These are phyloP conservation scores for Meredithiella fracta DNA, from an alignment of 2,329 filamentous ascomycete genomes.

Conservation along the genomic window DNA sequence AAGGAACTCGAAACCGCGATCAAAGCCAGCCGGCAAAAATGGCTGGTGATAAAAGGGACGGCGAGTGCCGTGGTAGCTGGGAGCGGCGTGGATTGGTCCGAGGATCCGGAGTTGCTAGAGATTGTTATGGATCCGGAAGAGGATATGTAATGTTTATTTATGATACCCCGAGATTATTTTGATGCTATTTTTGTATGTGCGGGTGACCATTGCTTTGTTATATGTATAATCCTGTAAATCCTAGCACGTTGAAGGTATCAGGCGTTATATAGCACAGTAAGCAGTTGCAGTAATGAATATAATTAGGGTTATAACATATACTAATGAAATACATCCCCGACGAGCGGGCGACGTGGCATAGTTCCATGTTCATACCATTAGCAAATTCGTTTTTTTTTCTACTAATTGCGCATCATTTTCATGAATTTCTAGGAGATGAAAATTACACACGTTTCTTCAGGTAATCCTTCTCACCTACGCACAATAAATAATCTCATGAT, in stretches of 20 bases:
- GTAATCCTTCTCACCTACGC: not conserved
- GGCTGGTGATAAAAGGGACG: conserved; percentile 61
- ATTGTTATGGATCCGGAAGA: conserved; percentile 54
- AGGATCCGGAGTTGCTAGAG: conserved; percentile 47
- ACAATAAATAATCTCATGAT: not conserved
- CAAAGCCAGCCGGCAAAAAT: conserved; percentile 46
- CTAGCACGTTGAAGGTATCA: too few relatives aligned
- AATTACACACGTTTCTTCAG: too few relatives aligned
- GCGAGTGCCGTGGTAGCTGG: conserved; percentile 64
- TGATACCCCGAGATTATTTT: not conserved
- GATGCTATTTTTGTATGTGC: too few relatives aligned
- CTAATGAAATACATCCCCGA: not conserved
- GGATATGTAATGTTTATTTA: conserved; percentile 18
- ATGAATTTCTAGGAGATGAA: too few relatives aligned
- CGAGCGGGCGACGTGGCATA: too few relatives aligned
- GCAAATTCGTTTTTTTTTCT: too few relatives aligned
- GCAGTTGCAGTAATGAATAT: too few relatives aligned
- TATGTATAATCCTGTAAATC: too few relatives aligned
- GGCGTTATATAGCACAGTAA: too few relatives aligned
- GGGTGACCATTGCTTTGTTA: too few relatives aligned
- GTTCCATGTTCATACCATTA: too few relatives aligned
- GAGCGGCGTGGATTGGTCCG: conserved; percentile 69
- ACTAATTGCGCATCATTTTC: too few relatives aligned
- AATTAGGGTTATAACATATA: not conserved
- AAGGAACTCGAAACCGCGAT: conserved; percentile 41